Evolutionary conservation across 352 stramenopile species (phyloP).

Genomic region (Phytophthora nicotianae): DNA sequence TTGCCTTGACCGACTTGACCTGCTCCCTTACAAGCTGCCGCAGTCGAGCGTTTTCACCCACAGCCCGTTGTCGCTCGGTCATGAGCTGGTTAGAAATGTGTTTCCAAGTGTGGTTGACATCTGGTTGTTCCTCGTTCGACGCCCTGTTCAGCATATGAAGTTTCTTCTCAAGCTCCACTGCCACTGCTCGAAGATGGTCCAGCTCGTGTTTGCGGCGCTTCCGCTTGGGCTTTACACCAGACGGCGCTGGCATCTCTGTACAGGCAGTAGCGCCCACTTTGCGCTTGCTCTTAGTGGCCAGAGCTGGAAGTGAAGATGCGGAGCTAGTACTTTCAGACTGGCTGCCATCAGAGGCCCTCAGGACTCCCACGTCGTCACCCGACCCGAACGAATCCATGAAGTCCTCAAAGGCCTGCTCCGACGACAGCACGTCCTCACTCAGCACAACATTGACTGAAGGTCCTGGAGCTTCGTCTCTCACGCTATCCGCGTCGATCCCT

Average conservation of each 20-base stretch:
- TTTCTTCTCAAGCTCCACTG: conserved; percentile 49
- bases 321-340: conserved; percentile 12
- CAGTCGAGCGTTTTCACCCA: conserved; percentile 55
- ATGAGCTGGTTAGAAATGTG: conserved; percentile 50
- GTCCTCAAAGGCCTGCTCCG: conserved; percentile 29
- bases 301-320: not conserved
- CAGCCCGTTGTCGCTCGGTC: conserved; percentile 46
- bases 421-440: conserved; percentile 24
- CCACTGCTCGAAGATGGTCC: conserved; percentile 50
- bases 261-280: conserved; percentile 1
- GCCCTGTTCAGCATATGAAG: conserved; percentile 42
- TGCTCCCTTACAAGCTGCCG: conserved; percentile 49
- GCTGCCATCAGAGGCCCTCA: conserved; percentile 3
- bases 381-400: conserved; percentile 36
- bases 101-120: conserved; percentile 46
- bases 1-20: conserved; percentile 41
- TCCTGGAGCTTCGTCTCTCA: not conserved
- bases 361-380: conserved; percentile 17
- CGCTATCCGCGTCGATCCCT: conserved; percentile 25
- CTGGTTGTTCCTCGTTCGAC: conserved; percentile 32
- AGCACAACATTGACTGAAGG: conserved; percentile 23
- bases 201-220: conserved; percentile 64
- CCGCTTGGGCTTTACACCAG: conserved; percentile 39
- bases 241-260: not conserved
- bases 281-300: conserved; percentile 1